A percentile compares a stretch with the other conserved stretches of the same genome.
These are phyloP conservation scores for Setomelanomma holmii DNA, from an alignment of 2,329 filamentous ascomycete species.

Conservation along the genomic window DNA sequence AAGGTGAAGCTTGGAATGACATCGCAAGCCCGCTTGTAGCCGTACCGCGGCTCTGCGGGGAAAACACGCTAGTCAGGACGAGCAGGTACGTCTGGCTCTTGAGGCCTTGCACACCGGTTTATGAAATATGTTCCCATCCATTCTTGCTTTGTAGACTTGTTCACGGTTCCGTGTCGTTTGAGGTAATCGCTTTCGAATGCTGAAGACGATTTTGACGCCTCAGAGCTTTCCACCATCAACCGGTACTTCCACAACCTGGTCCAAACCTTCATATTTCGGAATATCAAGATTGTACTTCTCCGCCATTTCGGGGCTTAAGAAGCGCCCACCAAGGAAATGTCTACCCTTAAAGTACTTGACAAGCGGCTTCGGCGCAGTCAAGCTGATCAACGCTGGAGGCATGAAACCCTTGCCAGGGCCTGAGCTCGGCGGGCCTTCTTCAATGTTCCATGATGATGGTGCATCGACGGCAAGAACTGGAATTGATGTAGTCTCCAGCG, in stretches of 20 bases:
- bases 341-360: conserved; percentile 83
- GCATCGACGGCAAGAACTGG: conserved; percentile 91
- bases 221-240: conserved; percentile 34
- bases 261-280: conserved; percentile 82
- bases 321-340: conserved; percentile 93
- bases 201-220: background rate
- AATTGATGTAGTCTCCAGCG: conserved; percentile 73
- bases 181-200: too few relatives aligned
- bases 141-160: too few relatives aligned
- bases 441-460: conserved; percentile 94
- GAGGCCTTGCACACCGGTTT: too few relatives aligned
- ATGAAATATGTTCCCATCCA: too few relatives aligned
- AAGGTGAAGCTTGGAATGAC: conserved; percentile 24
- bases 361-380: conserved; percentile 93
- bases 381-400: conserved; percentile 80
- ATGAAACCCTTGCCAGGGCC: conserved; percentile 82
- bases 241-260: conserved; percentile 83
- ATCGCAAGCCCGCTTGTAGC: conserved; percentile 33
- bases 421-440: conserved; percentile 77
- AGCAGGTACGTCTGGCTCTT: background rate
- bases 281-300: conserved; percentile 86
- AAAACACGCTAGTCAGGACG: conserved; percentile 1
- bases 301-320: conserved; percentile 78
- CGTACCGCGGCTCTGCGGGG: conserved; percentile 31
- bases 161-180: too few relatives aligned